Conservation (phyloP, 1,284 basidiomycete species). For the Apiotrichum sp. region DNA sequence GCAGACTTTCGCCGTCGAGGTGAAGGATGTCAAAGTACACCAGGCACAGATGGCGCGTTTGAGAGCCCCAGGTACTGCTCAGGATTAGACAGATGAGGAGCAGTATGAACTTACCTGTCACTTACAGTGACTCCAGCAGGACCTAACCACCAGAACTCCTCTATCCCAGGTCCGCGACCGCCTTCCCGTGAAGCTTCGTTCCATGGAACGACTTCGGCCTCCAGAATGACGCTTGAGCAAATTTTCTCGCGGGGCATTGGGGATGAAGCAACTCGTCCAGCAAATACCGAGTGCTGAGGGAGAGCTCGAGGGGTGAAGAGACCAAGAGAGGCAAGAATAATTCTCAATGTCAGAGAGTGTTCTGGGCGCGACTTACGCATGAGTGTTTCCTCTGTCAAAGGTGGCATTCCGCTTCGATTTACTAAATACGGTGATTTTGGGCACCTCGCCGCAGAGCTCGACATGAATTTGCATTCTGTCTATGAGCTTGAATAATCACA, state of each 20-base stretch:
- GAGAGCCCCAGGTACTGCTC: too few species aligned
- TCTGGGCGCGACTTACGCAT: constrained; percentile 51
- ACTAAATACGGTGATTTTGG: constrained; percentile 68
- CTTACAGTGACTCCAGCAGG: constrained; percentile 28
- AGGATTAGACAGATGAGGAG: too few species aligned
- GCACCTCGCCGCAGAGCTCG: constrained; percentile 48
- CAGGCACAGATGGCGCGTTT: constrained; percentile 59
- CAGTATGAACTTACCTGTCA: neutral
- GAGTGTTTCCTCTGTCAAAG: constrained; percentile 60
- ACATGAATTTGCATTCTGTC: constrained; percentile 70
- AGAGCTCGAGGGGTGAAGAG: constrained; percentile 32
- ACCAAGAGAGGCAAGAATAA: constrained; percentile 60
- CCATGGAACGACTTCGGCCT: constrained; percentile 83
- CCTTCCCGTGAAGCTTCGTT: constrained; percentile 51
- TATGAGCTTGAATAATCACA: neutral
- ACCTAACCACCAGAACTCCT: constrained; percentile 49
- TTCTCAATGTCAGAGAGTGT: constrained; percentile 44
- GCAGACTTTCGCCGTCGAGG: constrained; percentile 56
- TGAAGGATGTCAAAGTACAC: constrained; percentile 77
- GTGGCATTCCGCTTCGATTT: constrained; percentile 78
- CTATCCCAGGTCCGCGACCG: constrained; percentile 42
- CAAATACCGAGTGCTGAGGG: constrained; percentile 15
- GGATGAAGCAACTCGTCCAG: neutral
- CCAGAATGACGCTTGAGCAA: constrained; percentile 57
- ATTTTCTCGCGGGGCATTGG: neutral